Percentiles rank a stretch among this genome's conserved stretches.
Evolutionary conservation across 352 stramenopile species (phyloP).

Genomic region (Phytopythium litorale): DNA sequence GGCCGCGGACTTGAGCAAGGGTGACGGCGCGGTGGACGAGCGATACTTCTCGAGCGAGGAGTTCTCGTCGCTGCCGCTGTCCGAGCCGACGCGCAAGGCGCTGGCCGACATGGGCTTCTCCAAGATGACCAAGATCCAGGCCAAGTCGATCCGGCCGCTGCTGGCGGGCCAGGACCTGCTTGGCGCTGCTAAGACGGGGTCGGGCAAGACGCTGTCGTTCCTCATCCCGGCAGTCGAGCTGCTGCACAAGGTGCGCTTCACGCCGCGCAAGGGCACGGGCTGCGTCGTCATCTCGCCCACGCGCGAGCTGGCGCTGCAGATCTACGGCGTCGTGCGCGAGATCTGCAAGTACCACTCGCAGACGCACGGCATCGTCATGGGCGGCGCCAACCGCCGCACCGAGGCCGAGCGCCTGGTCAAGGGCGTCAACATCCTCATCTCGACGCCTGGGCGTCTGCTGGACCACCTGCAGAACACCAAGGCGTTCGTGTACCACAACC

Average conservation of each 20-base stretch:
- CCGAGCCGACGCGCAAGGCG: constrained; percentile 85
- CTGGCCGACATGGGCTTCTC: constrained; percentile 91
- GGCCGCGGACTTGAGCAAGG: constrained; percentile 25
- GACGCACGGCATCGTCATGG: constrained; percentile 97
- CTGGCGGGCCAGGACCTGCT: constrained; percentile 96
- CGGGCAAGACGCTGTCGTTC: constrained; percentile 98
- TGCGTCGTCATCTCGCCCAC: constrained; percentile 98
- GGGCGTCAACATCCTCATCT: constrained; percentile 97
- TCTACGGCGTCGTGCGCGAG: constrained; percentile 97
- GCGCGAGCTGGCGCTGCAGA: constrained; percentile 98
- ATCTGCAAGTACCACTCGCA: constrained; percentile 94
- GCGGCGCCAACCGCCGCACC: constrained; percentile 95
- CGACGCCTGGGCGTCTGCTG: constrained; percentile 96
- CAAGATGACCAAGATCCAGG: constrained; percentile 98
- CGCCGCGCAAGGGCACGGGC: constrained; percentile 94
- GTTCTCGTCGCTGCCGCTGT: constrained; percentile 92
- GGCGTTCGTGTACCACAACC: constrained; percentile 96
- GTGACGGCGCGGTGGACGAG: constrained; percentile 49
- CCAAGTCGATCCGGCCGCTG: constrained; percentile 94
- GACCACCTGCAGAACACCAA: constrained; percentile 99
- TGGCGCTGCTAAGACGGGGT: constrained; percentile 96
- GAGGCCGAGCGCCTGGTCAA: constrained; percentile 94
- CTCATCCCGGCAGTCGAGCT: constrained; percentile 97
- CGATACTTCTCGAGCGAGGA: constrained; percentile 87
- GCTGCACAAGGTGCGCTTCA: constrained; percentile 96